These are phyloP conservation scores for Phytophthora megakarya DNA, from an alignment of 352 stramenopile genomes.

Conservation along the genomic window DNA sequence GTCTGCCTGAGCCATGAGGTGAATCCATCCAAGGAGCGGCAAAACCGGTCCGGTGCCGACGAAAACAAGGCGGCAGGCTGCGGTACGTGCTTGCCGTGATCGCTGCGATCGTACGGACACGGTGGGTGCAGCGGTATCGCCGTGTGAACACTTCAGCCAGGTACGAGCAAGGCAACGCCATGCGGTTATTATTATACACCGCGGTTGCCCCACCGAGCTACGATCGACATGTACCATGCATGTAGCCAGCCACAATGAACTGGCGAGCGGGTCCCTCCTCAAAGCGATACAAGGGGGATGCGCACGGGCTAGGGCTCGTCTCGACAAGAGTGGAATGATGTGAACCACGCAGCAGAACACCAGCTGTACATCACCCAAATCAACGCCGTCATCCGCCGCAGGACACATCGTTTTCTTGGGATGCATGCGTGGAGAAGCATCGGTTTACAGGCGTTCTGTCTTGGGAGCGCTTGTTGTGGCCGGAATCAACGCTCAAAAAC, in stretches of 20 bases:
- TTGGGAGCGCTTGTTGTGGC: too few relatives aligned
- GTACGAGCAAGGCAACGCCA: too few relatives aligned
- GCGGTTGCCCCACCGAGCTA: conserved; percentile 16
- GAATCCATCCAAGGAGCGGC: conserved; percentile 29
- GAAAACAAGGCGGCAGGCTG: conserved; percentile 29
- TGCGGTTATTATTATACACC: not conserved
- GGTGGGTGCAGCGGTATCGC: not conserved
- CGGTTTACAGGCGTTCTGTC: not conserved
- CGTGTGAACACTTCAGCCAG: not conserved
- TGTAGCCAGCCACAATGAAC: conserved; percentile 1
- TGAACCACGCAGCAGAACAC: conserved; percentile 7
- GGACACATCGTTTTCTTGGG: not conserved
- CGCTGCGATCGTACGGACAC: conserved; percentile 16
- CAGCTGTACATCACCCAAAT: not conserved
- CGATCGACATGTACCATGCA: not conserved
- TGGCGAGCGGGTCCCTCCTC: conserved; percentile 8
- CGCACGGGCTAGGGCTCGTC: conserved; percentile 3
- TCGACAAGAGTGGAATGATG: conserved; percentile 30
- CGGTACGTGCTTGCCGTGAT: conserved; percentile 36
- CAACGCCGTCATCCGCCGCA: not conserved
- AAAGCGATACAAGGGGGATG: conserved; percentile 34
- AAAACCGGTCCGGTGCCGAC: conserved; percentile 33
- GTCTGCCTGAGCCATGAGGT: conserved; percentile 36
- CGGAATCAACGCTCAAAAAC: not conserved
- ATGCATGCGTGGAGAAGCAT: not conserved